Evolutionary conservation across 1,284 basidiomycete genomes (phyloP).

Genomic region (Phellopilus nigrolimitatus): DNA sequence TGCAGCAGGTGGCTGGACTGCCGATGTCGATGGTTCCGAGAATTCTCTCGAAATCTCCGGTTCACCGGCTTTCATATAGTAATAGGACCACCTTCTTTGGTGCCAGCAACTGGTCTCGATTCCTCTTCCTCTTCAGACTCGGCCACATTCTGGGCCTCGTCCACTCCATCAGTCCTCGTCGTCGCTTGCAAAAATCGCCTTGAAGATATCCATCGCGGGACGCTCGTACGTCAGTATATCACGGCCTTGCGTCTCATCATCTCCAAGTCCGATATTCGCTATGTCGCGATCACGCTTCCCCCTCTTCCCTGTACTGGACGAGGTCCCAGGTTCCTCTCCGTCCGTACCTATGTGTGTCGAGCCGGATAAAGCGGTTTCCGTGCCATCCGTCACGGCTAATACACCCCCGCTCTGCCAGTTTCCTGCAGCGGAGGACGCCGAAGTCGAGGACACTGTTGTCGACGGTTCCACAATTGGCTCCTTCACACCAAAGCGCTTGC

Average conservation of each 20-base stretch:
- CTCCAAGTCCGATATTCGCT: conserved; percentile 77
- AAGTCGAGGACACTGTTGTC: conserved; percentile 17
- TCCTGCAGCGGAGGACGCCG: conserved; percentile 21
- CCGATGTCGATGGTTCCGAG: not conserved
- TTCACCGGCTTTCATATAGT: not conserved
- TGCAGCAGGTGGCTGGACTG: conserved; percentile 1
- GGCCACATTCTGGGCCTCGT: not conserved
- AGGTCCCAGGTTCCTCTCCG: conserved; percentile 19
- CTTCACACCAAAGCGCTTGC: conserved; percentile 92
- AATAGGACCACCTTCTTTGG: not conserved
- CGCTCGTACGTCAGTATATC: conserved; percentile 86
- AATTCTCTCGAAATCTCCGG: not conserved
- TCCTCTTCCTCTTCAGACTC: not conserved
- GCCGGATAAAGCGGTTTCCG: conserved; percentile 24
- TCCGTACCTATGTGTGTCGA: conserved; percentile 23
- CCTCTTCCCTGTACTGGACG: conserved; percentile 30
- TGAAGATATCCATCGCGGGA: conserved; percentile 90
- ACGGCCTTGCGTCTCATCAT: conserved; percentile 81
- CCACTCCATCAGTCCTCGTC: conserved; percentile 51
- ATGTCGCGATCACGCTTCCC: conserved; percentile 40
- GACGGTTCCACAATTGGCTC: conserved; percentile 61
- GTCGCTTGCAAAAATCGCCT: conserved; percentile 90
- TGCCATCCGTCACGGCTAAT: conserved; percentile 18
- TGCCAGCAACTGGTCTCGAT: not conserved
- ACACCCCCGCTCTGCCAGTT: conserved; percentile 19